These are phyloP conservation scores for Lepidium didymum DNA, from an alignment of 345 rosid species.

Conservation along the genomic window DNA sequence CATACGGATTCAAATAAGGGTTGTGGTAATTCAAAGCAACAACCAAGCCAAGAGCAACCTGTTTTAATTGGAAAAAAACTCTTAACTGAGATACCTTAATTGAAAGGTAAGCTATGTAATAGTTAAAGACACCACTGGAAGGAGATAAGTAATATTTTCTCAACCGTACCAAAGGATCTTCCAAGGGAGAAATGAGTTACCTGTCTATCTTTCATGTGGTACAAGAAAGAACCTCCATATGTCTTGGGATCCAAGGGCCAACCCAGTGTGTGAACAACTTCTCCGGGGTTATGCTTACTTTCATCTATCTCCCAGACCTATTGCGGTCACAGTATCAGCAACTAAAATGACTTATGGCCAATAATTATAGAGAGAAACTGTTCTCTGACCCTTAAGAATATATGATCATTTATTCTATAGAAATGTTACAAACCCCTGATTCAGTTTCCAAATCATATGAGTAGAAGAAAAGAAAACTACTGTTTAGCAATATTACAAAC, in stretches of 20 bases:
- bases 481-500: neutral
- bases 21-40: constrained; percentile 83
- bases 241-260: constrained; percentile 92
- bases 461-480: neutral
- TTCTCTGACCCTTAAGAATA: neutral
- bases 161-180: neutral
- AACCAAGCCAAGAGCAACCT: constrained; percentile 88
- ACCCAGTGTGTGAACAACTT: constrained; percentile 78
- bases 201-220: constrained; percentile 91
- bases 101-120: neutral
- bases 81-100: constrained; percentile 12
- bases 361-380: neutral
- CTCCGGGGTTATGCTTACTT: constrained; percentile 76
- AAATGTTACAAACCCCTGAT: neutral
- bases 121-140: neutral
- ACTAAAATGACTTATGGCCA: neutral
- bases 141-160: neutral
- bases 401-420: neutral
- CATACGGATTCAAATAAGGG: constrained; percentile 81
- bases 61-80: constrained; percentile 19
- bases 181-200: constrained; percentile 26
- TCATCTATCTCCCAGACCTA: constrained; percentile 98
- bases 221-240: constrained; percentile 92
- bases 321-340: constrained; percentile 9
- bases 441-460: neutral